Evolutionary conservation across 495 filamentous ascomycete species (phyloP).

Genomic region (Lepidopterella palustris): DNA sequence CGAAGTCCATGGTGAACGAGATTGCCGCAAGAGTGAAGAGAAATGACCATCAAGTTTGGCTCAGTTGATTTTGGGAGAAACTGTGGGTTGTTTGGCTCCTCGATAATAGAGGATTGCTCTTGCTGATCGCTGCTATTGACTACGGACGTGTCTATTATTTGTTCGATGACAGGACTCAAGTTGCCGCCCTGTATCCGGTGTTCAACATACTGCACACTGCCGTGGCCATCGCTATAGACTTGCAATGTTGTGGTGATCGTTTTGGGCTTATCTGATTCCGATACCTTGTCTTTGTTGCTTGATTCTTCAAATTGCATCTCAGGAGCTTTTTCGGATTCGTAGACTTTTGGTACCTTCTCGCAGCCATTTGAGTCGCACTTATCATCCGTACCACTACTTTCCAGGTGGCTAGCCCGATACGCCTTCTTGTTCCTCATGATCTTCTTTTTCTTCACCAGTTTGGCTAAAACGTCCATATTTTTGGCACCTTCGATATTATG

Average conservation of each 20-base stretch:
- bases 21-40: conserved; percentile 95
- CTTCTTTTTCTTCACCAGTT: conserved; percentile 59
- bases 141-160: conserved; percentile 23
- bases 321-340: neutral
- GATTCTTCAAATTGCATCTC: neutral
- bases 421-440: conserved; percentile 71
- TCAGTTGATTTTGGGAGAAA: conserved; percentile 25
- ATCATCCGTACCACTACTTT: neutral
- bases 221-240: conserved; percentile 39
- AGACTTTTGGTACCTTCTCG: neutral
- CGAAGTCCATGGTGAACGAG: conserved; percentile 90
- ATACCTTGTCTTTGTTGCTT: conserved; percentile 18
- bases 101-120: conserved; percentile 10
- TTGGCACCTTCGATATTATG: conserved; percentile 81
- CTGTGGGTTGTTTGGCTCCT: conserved; percentile 25
- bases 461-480: conserved; percentile 70
- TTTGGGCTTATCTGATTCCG: neutral
- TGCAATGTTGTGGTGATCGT: conserved; percentile 26
- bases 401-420: conserved; percentile 44
- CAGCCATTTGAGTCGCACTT: conserved; percentile 3
- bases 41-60: conserved; percentile 68
- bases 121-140: conserved; percentile 26
- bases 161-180: conserved; percentile 31
- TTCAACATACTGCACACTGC: conserved; percentile 48
- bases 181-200: conserved; percentile 48